phyloP scores from a whole-genome alignment of 176 grass and related monocot species.

The Aegilops bicornis region DNA sequence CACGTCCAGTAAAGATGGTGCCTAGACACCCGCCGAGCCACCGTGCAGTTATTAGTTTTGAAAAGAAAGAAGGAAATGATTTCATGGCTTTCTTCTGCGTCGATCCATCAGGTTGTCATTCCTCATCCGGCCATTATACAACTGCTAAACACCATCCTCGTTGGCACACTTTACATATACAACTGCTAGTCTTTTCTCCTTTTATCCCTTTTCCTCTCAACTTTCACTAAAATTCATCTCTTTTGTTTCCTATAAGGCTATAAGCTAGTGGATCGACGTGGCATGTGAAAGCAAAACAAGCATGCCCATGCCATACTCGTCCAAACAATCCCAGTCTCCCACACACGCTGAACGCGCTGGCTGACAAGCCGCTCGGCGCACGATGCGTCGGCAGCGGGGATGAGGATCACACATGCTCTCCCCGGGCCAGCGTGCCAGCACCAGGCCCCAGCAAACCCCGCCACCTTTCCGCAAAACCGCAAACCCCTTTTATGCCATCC shows the following conservation, averaged over 20 bases:
- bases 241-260: background rate
- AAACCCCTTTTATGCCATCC: conserved; percentile 11
- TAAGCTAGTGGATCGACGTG: background rate
- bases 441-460: background rate
- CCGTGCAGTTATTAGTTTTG: background rate
- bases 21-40: background rate
- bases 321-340: background rate
- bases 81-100: background rate
- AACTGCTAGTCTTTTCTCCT: background rate
- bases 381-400: background rate
- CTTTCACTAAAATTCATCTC: background rate
- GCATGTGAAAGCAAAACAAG: background rate
- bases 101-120: background rate
- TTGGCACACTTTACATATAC: background rate
- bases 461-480: conserved; percentile 10
- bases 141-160: background rate
- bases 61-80: background rate
- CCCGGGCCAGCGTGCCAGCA: background rate
- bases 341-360: background rate
- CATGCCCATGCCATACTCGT: background rate
- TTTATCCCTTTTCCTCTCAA: background rate
- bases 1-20: background rate
- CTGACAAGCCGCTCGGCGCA: background rate
- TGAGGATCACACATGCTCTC: background rate
- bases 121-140: background rate